A percentile compares a stretch with the other conserved stretches of the same genome.
These are phyloP conservation scores for Thelephora terrestris DNA, from an alignment of 1,284 basidiomycete genomes.

Conservation along the genomic window DNA sequence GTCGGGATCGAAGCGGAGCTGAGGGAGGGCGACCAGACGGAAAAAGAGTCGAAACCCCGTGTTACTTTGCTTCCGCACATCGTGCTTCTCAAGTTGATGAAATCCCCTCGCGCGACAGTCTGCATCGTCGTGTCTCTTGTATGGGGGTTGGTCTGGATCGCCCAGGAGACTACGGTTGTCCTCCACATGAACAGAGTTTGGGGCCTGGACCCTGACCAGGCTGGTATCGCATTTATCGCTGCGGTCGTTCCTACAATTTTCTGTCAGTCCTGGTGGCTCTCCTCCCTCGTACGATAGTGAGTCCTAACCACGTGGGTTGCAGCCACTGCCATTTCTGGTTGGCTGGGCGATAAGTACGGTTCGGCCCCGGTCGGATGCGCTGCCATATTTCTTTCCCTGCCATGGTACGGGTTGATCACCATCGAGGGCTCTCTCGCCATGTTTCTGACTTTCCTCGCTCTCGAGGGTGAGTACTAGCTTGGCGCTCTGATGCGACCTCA, in stretches of 20 bases:
- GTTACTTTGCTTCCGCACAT: slow-evolving; percentile 6
- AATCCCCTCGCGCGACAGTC: slow-evolving; percentile 45
- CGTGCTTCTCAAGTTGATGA: slow-evolving; percentile 32
- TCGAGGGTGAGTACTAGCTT: slow-evolving; percentile 37
- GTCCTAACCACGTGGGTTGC: slow-evolving; percentile 6
- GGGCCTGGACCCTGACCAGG: slow-evolving; percentile 46
- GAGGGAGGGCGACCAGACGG: not conserved
- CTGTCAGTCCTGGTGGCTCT: slow-evolving; percentile 31
- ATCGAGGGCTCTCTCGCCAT: slow-evolving; percentile 41
- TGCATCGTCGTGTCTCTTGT: slow-evolving; percentile 43
- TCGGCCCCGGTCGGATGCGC: slow-evolving; percentile 44
- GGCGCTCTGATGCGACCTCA: not conserved
- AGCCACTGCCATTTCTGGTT: slow-evolving; percentile 58
- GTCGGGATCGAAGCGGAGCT: too few species aligned
- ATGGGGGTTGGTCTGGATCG: slow-evolving; percentile 53
- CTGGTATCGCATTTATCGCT: slow-evolving; percentile 65
- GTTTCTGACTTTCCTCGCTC: slow-evolving; percentile 50
- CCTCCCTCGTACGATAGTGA: not conserved
- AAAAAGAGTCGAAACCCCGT: not conserved
- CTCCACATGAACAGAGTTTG: slow-evolving; percentile 54
- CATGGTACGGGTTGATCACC: slow-evolving; percentile 57
- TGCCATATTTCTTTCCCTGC: slow-evolving; percentile 44
- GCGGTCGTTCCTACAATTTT: slow-evolving; percentile 58
- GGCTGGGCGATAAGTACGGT: slow-evolving; percentile 51
- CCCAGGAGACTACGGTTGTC: slow-evolving; percentile 57